These are phyloP conservation scores for Laguncularia racemosa DNA, from an alignment of 345 rosid species.

Conservation along the genomic window DNA sequence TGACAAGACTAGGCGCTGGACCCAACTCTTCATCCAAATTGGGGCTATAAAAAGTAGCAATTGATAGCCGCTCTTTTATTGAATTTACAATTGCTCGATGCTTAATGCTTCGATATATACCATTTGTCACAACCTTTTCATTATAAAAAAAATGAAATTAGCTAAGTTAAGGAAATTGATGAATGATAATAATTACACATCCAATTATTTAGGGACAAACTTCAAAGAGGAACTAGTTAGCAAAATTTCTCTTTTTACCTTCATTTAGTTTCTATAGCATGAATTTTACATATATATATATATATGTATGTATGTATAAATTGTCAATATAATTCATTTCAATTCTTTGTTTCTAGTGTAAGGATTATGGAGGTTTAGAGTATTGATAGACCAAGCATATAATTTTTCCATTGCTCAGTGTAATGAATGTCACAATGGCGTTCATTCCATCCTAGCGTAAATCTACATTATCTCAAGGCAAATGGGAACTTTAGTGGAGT, in stretches of 20 bases:
- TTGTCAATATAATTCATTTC: too few species aligned
- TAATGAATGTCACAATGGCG: too few species aligned
- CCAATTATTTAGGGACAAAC: neutral
- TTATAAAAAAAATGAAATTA: neutral
- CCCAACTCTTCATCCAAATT: constrained; percentile 8
- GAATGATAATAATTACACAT: too few species aligned
- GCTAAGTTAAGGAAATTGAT: neutral
- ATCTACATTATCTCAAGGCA: too few species aligned
- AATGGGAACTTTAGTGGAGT: too few species aligned
- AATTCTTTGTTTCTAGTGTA: too few species aligned
- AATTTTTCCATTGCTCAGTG: too few species aligned
- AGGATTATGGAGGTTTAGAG: too few species aligned
- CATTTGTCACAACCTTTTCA: constrained; percentile 16
- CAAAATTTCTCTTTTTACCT: too few species aligned
- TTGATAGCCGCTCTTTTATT: constrained; percentile 13
- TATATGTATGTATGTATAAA: neutral
- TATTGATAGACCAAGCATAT: too few species aligned
- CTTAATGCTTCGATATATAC: constrained; percentile 14
- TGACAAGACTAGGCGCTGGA: constrained; percentile 5
- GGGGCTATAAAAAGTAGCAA: constrained; percentile 1
- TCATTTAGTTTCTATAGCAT: neutral
- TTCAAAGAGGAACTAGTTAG: too few species aligned
- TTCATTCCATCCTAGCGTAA: too few species aligned
- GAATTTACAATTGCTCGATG: constrained; percentile 18
- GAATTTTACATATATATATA: neutral